Evolutionary conservation across 768 basidiomycete genomes (phyloP).

Genomic region (Astraeus odoratus): DNA sequence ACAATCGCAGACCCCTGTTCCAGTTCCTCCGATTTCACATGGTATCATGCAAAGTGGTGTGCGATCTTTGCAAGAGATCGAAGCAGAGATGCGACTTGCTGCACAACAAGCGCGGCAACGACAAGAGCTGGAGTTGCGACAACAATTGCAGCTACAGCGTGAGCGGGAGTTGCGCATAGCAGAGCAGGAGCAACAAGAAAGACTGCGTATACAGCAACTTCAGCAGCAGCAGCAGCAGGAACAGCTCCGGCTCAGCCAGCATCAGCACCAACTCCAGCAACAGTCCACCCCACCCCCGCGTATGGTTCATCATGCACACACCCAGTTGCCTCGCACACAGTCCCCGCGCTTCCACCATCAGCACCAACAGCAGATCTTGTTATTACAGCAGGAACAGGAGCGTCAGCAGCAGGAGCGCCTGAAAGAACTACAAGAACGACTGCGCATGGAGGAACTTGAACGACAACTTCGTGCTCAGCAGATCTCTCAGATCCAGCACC

Average conservation of each 20-base stretch:
- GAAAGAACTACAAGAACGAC: conserved; percentile 56
- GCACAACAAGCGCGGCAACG: conserved; percentile 40
- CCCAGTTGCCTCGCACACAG: conserved; percentile 48
- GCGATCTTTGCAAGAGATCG: conserved; percentile 75
- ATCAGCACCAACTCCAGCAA: conserved; percentile 37
- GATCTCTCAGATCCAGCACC: conserved; percentile 41
- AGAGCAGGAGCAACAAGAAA: conserved; percentile 31
- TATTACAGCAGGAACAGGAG: conserved; percentile 64
- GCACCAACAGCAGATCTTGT: conserved; percentile 62
- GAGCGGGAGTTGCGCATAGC: conserved; percentile 34
- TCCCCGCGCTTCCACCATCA: conserved; percentile 76
- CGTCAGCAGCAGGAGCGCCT: conserved; percentile 50
- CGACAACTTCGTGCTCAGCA: conserved; percentile 52
- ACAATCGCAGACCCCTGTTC: conserved; percentile 20
- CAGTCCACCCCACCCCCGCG: conserved; percentile 59
- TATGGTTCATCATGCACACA: conserved; percentile 40
- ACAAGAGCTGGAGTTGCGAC: conserved; percentile 37
- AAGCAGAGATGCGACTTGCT: conserved; percentile 72
- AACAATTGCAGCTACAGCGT: conserved; percentile 32
- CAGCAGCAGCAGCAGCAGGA: conserved; percentile 39
- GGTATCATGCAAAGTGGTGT: conserved; percentile 32
- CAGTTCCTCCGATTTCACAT: conserved; percentile 20
- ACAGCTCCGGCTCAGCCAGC: conserved; percentile 34
- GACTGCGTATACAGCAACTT: conserved; percentile 31
- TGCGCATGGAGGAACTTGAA: conserved; percentile 59